Conservation (phyloP, 1,284 basidiomycete genomes). For the Agroathelia rolfsii region DNA sequence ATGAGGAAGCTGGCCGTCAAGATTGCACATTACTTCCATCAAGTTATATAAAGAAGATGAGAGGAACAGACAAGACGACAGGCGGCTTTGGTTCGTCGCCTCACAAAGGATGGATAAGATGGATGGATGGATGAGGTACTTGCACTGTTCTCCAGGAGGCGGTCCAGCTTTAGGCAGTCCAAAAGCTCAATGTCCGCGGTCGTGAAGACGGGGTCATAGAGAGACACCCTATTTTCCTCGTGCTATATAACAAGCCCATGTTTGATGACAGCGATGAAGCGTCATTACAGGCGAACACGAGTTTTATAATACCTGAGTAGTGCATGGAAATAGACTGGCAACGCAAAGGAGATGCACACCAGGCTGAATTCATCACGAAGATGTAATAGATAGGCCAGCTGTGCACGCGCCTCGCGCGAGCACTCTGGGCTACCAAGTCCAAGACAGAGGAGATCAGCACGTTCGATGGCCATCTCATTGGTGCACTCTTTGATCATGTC, state of each 20-base stretch:
- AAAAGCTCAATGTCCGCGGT: slow-evolving; percentile 45
- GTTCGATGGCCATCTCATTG: slow-evolving; percentile 12
- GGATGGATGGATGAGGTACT: slow-evolving; percentile 20
- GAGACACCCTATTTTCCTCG: slow-evolving; percentile 29
- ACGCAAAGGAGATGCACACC: slow-evolving; percentile 34
- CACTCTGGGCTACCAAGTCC: slow-evolving; percentile 58
- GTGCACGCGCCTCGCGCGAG: slow-evolving; percentile 51
- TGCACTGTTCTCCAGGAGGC: slow-evolving; percentile 43
- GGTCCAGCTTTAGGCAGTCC: slow-evolving; percentile 34
- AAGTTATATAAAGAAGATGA: too few species aligned
- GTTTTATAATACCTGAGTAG: too few species aligned
- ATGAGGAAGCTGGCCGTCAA: slow-evolving; percentile 15
- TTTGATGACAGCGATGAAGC: too few species aligned
- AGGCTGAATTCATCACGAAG: slow-evolving; percentile 41
- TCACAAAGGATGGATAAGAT: slow-evolving; percentile 8
- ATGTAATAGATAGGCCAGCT: slow-evolving; percentile 54
- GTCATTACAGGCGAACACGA: too few species aligned
- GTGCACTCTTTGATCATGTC: slow-evolving; percentile 27
- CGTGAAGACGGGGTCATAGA: slow-evolving; percentile 67
- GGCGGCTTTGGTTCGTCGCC: too few species aligned
- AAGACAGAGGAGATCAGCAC: slow-evolving; percentile 41
- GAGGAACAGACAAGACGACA: slow-evolving; percentile 4
- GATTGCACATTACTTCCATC: too few species aligned
- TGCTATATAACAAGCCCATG: slow-evolving; percentile 29
- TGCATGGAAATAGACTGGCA: too few species aligned